Percentiles rank a stretch among this genome's conserved stretches.
phyloP scores from a whole-genome alignment of 306 rosid genomes.

The Luffa acutangula region DNA sequence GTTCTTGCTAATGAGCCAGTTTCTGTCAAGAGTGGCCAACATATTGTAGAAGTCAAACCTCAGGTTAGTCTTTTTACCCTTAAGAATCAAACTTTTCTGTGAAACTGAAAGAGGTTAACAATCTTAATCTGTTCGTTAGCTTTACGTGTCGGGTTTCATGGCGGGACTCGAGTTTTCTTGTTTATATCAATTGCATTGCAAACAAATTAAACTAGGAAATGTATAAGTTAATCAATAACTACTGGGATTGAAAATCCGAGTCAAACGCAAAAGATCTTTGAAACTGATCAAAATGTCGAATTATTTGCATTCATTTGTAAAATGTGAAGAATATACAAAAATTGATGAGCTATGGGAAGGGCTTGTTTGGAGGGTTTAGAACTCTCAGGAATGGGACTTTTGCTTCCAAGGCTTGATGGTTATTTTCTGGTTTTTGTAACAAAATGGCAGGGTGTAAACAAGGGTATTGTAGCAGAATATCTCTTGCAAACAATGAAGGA shows the following conservation, averaged over 20 bases:
- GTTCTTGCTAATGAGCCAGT: conserved; percentile 92
- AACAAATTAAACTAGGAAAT: not conserved
- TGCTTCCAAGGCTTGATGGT: not conserved
- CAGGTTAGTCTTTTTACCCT: conserved; percentile 39
- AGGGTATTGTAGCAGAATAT: conserved; percentile 69
- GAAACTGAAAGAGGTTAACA: not conserved
- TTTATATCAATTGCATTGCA: not conserved
- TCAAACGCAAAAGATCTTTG: not conserved
- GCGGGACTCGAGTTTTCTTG: not conserved
- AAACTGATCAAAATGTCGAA: not conserved
- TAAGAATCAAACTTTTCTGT: not conserved
- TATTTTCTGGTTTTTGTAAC: not conserved
- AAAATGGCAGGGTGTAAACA: conserved; percentile 63
- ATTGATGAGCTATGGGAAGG: not conserved
- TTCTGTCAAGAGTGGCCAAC: conserved; percentile 72
- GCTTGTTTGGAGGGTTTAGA: not conserved
- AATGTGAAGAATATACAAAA: not conserved
- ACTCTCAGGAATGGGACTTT: not conserved
- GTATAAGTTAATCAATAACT: not conserved
- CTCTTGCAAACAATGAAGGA: conserved; percentile 47
- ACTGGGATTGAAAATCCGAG: not conserved
- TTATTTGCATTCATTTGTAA: not conserved
- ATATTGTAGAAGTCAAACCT: conserved; percentile 86
- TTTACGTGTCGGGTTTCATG: not conserved
- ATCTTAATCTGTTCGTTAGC: not conserved